phyloP scores from a whole-genome alignment of 1,284 basidiomycete genomes.

The Apiotrichum akiyoshidainum region DNA sequence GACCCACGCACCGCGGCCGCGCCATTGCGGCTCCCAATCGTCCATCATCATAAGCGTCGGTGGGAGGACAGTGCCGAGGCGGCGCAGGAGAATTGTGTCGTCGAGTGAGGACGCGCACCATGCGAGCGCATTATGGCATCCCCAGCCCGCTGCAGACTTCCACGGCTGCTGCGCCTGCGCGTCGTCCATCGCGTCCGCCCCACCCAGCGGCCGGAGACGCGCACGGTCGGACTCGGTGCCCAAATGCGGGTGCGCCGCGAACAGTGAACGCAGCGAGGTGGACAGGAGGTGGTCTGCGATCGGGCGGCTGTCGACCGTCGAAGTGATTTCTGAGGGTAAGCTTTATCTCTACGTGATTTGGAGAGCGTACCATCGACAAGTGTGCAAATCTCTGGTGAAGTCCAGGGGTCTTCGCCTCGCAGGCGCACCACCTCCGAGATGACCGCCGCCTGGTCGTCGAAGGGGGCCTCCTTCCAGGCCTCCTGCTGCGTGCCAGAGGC shows the following conservation, averaged over 20 bases:
- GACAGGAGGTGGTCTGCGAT: slow-evolving; percentile 25
- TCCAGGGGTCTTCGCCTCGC: slow-evolving; percentile 36
- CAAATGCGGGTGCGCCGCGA: slow-evolving; percentile 34
- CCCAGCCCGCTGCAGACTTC: slow-evolving; percentile 34
- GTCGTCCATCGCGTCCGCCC: slow-evolving; percentile 30
- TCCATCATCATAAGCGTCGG: slow-evolving; percentile 49
- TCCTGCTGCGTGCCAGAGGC: slow-evolving; percentile 1
- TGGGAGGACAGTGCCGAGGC: slow-evolving; percentile 44
- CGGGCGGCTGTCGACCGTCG: neutral
- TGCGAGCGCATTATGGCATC: slow-evolving; percentile 32
- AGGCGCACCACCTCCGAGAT: slow-evolving; percentile 26
- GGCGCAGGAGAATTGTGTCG: slow-evolving; percentile 6
- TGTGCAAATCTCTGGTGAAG: slow-evolving; percentile 17
- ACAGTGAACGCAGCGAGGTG: slow-evolving; percentile 25
- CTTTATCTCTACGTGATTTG: neutral
- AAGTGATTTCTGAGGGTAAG: slow-evolving; percentile 8
- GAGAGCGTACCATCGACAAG: slow-evolving; percentile 30
- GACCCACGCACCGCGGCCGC: slow-evolving; percentile 34
- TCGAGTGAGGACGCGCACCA: slow-evolving; percentile 23
- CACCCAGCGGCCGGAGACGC: slow-evolving; percentile 29
- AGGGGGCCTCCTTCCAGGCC: slow-evolving; percentile 21
- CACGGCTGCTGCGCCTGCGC: slow-evolving; percentile 36
- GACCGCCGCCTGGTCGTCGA: slow-evolving; percentile 28
- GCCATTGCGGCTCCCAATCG: slow-evolving; percentile 48
- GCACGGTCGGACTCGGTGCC: slow-evolving; percentile 4